A percentile compares a stretch with the other conserved stretches of the same genome.
Conservation (phyloP, 148 eudicot genomes). For the Amaranthus palmeri region DNA sequence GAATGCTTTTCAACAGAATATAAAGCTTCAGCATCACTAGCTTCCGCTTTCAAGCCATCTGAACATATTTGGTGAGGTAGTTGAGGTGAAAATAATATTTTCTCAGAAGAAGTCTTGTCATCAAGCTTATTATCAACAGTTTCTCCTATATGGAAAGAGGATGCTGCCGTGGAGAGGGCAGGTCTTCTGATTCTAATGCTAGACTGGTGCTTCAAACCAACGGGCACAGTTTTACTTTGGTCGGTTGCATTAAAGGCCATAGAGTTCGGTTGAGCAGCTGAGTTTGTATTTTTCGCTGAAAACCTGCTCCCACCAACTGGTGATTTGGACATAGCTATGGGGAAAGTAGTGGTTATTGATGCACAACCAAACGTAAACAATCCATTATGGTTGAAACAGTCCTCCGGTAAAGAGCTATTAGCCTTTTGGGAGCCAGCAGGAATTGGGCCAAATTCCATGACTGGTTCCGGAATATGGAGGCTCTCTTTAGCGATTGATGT, state of each 20-base stretch:
- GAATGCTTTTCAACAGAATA: conserved; percentile 38
- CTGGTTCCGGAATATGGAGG: conserved; percentile 32
- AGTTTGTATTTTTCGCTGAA: conserved; percentile 15
- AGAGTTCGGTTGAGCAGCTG: conserved; percentile 24
- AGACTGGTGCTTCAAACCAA: conserved; percentile 21
- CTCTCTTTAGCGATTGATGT: conserved; percentile 25
- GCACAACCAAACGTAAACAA: conserved; percentile 31
- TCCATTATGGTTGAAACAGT: conserved; percentile 32
- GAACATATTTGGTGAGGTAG: conserved; percentile 28
- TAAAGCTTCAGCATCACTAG: conserved; percentile 33
- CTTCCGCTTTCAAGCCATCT: conserved; percentile 27
- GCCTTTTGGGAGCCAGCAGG: conserved; percentile 30
- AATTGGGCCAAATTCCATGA: conserved; percentile 29
- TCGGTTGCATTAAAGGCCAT: conserved; percentile 10
- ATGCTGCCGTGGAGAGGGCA: conserved; percentile 26
- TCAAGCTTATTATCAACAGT: conserved; percentile 15
- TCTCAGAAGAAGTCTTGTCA: conserved; percentile 22
- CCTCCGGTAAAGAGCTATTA: conserved; percentile 28
- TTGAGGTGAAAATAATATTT: conserved; percentile 32
- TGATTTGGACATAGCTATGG: conserved; percentile 39
- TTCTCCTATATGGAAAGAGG: conserved; percentile 35
- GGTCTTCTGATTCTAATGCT: conserved; percentile 26
- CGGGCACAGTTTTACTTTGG: conserved; percentile 18
- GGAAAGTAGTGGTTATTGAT: conserved; percentile 37
- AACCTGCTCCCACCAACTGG: conserved; percentile 26